phyloP scores from a whole-genome alignment of 257 asterid genomes.

The Ehretia macrophylla region DNA sequence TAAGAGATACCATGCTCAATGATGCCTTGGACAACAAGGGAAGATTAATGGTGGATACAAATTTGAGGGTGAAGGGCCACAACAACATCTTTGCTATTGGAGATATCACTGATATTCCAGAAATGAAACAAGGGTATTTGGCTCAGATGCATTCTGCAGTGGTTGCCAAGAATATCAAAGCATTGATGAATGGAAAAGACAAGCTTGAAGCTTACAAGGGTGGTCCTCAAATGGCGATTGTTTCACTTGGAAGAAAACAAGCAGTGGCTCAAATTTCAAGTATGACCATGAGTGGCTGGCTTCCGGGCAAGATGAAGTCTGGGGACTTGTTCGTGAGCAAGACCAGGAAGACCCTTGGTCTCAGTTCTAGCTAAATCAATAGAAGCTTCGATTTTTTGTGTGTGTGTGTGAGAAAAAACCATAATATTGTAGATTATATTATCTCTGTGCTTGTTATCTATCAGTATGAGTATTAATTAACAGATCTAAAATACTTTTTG shows the following conservation, averaged over 20 bases:
- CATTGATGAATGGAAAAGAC: neutral
- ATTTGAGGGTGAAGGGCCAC: slow-evolving; percentile 13
- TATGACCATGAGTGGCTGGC: neutral
- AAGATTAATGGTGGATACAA: slow-evolving; percentile 20
- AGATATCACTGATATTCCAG: slow-evolving; percentile 17
- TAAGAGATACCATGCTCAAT: slow-evolving; percentile 12
- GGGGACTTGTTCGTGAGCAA: neutral
- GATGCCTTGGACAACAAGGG: slow-evolving; percentile 21
- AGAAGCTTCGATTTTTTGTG: too few relatives aligned
- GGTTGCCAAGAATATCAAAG: neutral
- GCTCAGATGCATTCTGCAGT: neutral
- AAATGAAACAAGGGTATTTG: neutral
- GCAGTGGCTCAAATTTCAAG: slow-evolving; percentile 3
- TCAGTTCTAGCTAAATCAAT: too few relatives aligned
- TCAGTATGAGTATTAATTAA: too few relatives aligned
- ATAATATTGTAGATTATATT: too few relatives aligned
- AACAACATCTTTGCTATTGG: slow-evolving; percentile 20
- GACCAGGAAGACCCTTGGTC: too few relatives aligned
- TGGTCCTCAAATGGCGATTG: neutral
- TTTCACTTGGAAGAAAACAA: slow-evolving; percentile 2
- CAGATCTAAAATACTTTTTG: too few relatives aligned
- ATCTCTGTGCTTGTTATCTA: too few relatives aligned
- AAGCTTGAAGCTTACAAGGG: neutral
- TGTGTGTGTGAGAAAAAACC: too few relatives aligned
- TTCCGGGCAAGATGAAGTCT: slow-evolving; percentile 1